Base-by-base conservation (phyloP, 2,329 filamentous ascomycete genomes). In the Rhynchosporium secalis region DNA sequence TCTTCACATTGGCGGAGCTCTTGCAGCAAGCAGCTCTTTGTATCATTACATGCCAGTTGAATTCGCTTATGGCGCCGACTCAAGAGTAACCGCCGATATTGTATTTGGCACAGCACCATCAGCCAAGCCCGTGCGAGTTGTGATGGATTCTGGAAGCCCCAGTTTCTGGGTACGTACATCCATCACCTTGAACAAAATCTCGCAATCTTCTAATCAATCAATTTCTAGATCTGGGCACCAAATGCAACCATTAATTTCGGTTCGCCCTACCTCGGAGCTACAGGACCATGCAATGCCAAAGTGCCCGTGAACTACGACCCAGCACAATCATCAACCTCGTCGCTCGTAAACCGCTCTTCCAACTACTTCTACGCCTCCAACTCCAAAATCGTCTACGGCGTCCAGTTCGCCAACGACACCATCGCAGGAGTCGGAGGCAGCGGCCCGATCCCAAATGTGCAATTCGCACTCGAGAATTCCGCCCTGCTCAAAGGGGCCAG, bases 391-490 rank as follows among this genome's bases (percentile, higher is more conserved):
- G 56, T 69, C 0, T 6, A 10, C 3, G 65, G 67, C 10, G 28
- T 2, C 1, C 56, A 56, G 9, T 67, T 62, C 54, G 47, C 58
- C 10, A 69, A 68, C 13, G 72, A 74, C 41, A 71, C 71, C 38
- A 62, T 74, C 4, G 66, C 70, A 36, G 62, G 64, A 2, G 57
- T 68, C 1, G 55, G 57, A 12, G 36, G 55, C 31, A 60, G 33
- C 10, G 43, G 48, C n/a, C 59, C 61, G 4, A 63, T 75, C 9
- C 52, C 68, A 9, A 66, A 71, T 52, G 64, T 72, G 26, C 67
- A 69, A 31, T 67, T 74, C 38, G 70, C 72, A 46, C 58, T 75
- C 2, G 68, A 67, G 40, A 64, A 71, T 56, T 71, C 66, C 63
- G 64, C 71, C 12, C 62, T 67, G 20, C 55, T 72, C 29, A 61